Base-by-base conservation (phyloP, 2,329 filamentous ascomycete genomes). In the Diatrype stigma region DNA sequence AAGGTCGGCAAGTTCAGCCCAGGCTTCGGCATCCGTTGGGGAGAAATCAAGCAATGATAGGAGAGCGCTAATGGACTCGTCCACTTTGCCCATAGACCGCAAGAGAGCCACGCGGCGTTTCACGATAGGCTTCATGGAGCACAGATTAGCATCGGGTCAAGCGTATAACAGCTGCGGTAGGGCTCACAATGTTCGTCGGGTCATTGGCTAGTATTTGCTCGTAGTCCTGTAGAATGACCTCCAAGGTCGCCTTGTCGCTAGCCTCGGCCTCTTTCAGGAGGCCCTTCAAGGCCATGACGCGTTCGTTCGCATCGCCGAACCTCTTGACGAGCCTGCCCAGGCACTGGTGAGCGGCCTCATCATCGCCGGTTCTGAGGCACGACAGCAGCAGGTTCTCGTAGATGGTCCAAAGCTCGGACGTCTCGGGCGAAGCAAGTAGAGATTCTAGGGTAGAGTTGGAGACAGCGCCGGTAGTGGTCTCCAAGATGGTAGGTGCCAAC, bases 21-120 rank as follows among this genome's bases (percentile, higher is more conserved):
- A 99, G 10, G 89, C 86, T 73, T 99, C 94, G 6, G 87, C 85
- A 72, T 99, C 94, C 2, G 89, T 96, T 2, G 94, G 92, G 49
- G 86, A 88, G 54, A 87, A 85, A 64, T 95, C 88, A 45, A 99
- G 74, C 26, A 97, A 78, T 51, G 85, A 79, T 55, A 85, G 84
- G 51, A 97, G 72, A 26, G 86, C 84, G 30, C 82, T 73, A 42
- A 92, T 87, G 1, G 94, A 89, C 56, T 96, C 90, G 1, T 80
- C 63, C 1, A 75, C 74, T 61, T 83, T 84, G 28, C 84, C 85
- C 68, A 95, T 78, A 26, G 86, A 87, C 60, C 85, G 84, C 52
- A 97, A 74, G 34, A 97, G 78, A 6, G 91, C 88, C 53, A 93
- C 82, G 44, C 89, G 83, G 55, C 94, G 81, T 74, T 99, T 99